Base-by-base conservation (phyloP, 2,329 filamentous ascomycete species). In the Mycocentrospora acerina region DNA sequence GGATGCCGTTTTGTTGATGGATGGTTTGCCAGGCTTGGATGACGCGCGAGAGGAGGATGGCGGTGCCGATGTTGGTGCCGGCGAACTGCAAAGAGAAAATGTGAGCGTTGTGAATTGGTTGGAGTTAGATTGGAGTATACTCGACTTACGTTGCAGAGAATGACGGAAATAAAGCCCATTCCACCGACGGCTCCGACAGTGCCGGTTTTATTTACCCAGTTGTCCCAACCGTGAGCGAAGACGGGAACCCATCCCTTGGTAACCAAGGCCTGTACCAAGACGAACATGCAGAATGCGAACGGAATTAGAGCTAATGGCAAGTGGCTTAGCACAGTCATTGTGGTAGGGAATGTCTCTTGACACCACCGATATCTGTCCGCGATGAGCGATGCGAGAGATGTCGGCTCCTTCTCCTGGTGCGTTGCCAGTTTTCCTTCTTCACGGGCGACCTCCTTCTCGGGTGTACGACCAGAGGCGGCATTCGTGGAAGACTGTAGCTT, bases 41-140 rank as follows among this genome's bases (percentile, higher is more conserved):
- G 6, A 88, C 77, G 3, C 85, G 81, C 7, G 78, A 86, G 1
- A 88, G 72, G 1, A 88, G 77, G 55, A 89, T 88, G 0, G 85
- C 84, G 0, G 85, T 86, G 24, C 85, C 85, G 35, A 88, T 88
- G 48, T 88, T 88, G 2, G 85, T 88, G 13, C 85, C 85, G 0
- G 85, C 82, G 51, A 88, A 88, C 83, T 88, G 19, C 5, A 22
- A 22, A 9, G 19, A 22, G 19, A 22, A 22, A 22, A 22, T 22
- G 12, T 16, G 17, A 24, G 7, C 29, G 3, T 9, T 44, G 22
- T 31, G 8, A 32, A 31, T 31, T 12, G 14, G 24, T 12, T 16
- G 3, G 8, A 16, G n/a, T 4, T 4, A 3, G 3, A 7, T 2
- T 22, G 5, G 15, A 5, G 4, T 27, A 5, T 6, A 6, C 6